phyloP scores from a whole-genome alignment of 1,284 basidiomycete genomes.

The Marasmius tenuissimus region DNA sequence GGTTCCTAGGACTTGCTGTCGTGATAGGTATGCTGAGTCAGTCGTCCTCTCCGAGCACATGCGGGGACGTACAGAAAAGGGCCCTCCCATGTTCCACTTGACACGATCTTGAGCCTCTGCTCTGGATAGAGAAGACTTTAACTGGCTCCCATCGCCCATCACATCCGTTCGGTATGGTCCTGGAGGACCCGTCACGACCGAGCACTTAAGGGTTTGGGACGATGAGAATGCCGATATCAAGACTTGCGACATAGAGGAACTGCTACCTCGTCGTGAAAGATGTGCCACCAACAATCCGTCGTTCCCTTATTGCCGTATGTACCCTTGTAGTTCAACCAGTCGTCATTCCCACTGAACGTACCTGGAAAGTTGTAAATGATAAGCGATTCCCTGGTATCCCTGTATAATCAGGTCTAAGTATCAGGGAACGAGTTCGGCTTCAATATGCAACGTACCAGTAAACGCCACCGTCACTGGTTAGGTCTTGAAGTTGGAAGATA shows the following conservation, averaged over 20 bases:
- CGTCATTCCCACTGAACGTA: neutral
- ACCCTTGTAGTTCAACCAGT: slow-evolving; percentile 2
- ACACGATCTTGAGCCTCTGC: neutral
- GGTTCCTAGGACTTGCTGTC: neutral
- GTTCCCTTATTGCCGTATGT: neutral
- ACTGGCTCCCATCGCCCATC: neutral
- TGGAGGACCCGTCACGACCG: neutral
- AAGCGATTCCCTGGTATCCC: neutral
- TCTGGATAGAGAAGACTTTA: neutral
- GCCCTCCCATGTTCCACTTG: neutral
- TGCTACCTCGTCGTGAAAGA: slow-evolving; percentile 2
- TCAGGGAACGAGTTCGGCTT: neutral
- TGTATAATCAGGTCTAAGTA: neutral
- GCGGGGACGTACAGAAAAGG: neutral
- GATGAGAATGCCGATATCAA: neutral
- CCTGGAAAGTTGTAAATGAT: neutral
- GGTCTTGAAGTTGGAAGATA: neutral
- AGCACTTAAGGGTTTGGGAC: neutral
- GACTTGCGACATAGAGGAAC: neutral
- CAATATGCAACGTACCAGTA: neutral
- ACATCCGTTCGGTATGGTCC: neutral
- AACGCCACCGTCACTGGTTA: neutral
- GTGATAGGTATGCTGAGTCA: neutral
- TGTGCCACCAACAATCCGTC: slow-evolving; percentile 2
- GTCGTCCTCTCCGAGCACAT: neutral